Evolutionary conservation across 2,329 filamentous ascomycete species (phyloP).

Genomic region (Penicillium digitatum): DNA sequence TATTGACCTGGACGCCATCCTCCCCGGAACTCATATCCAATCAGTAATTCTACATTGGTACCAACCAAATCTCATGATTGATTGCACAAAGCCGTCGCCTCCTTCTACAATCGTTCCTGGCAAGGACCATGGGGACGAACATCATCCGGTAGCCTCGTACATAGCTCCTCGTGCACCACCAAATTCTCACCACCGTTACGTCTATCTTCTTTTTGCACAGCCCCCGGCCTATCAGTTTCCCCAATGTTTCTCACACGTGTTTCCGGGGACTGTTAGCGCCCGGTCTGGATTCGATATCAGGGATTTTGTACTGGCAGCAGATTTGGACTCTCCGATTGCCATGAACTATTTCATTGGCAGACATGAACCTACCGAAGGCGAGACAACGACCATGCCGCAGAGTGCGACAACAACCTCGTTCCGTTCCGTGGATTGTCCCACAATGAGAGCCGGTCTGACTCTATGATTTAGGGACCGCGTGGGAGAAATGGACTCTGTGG

Average conservation of each 20-base stretch:
- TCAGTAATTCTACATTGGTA: conserved; percentile 30
- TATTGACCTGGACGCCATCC: conserved; percentile 25
- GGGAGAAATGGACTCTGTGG: neutral
- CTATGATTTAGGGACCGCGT: neutral
- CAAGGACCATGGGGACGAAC: neutral
- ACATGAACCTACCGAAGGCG: conserved; percentile 20
- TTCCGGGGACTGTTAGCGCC: conserved; percentile 24
- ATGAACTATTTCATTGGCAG: conserved; percentile 41
- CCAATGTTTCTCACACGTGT: conserved; percentile 29
- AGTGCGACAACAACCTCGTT: conserved; percentile 22
- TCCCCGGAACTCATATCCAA: conserved; percentile 8
- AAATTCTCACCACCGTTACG: conserved; percentile 30
- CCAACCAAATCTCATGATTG: conserved; percentile 18
- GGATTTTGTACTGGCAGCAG: conserved; percentile 33
- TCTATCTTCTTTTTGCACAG: conserved; percentile 31
- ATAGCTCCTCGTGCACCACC: conserved; percentile 30
- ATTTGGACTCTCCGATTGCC: conserved; percentile 30
- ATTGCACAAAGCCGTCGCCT: neutral
- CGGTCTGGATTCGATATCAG: conserved; percentile 34
- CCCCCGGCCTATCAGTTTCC: conserved; percentile 28
- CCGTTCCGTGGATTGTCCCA: conserved; percentile 13
- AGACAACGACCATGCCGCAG: conserved; percentile 1
- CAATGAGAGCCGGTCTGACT: neutral
- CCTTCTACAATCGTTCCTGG: neutral
- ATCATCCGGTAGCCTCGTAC: conserved; percentile 16